Base-by-base conservation (phyloP, 106 monocot species). In the Acanthochlamys bracteata region DNA sequence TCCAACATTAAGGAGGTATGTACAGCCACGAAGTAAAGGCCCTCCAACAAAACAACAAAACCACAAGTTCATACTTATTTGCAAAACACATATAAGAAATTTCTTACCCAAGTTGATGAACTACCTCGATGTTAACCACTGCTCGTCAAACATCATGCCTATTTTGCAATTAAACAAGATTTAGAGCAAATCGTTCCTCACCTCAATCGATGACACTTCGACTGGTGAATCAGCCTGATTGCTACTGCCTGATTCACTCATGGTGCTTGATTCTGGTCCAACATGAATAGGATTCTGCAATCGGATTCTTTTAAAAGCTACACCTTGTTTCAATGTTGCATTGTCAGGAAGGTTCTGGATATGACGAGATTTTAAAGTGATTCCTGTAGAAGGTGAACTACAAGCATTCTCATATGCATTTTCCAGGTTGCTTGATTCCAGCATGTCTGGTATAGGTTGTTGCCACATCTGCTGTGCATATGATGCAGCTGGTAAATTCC, bases 251-350 rank as follows among this genome's bases (percentile, higher is more conserved):
- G 41, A 42, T 61, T 41, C 25, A 19, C 4, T 61, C 4, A 7
- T 9, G 7, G 15, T 40, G 16, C 59, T 59, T 13, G 27, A 59
- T 13, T 1, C 14, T 25, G 59, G 26, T 59, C 26, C 59, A 13
- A 26, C 14, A 24, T 59, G 59, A 25, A 13, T 63, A 42, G 42
- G 21, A 4, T 14, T 46, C 40, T 63, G 65, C 65, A 25, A 17
- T 11, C 65, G 82, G 58, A 66, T 45, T 52, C 24, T 42, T 58
- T 27, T 68, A 17, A 41, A n/a, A 42, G 71, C 63, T 55, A 19
- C 24, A 41, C 71, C 71, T 25, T 72, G 71, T 10, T 55, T 52
- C 14, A 51, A 20, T 10, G 16, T 7, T 15, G 41, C 60, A 16
- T 24, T 43, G 0, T 13, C 20, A 19, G 45, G 39, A 20, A 13